Evolutionary conservation across 768 basidiomycete species (phyloP).

Genomic region (Leccinum boreale): DNA sequence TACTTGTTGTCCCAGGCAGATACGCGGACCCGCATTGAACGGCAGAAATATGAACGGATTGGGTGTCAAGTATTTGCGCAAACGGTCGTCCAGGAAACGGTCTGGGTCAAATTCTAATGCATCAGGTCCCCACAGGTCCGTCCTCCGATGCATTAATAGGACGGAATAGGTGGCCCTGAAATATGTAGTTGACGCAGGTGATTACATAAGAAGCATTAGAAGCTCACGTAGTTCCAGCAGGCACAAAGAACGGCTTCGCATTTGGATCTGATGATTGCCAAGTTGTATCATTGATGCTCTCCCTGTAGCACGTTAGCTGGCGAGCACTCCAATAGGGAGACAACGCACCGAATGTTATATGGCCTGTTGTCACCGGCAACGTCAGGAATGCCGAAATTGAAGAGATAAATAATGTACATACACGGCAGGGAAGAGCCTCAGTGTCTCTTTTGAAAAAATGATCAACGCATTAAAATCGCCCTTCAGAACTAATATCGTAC

Average conservation of each 20-base stretch:
- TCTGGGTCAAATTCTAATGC: slow-evolving; percentile 38
- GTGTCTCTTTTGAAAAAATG: slow-evolving; percentile 24
- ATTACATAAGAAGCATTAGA: neutral
- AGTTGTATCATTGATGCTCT: slow-evolving; percentile 22
- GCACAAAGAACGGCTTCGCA: slow-evolving; percentile 30
- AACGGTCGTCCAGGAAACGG: slow-evolving; percentile 38
- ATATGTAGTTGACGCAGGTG: neutral
- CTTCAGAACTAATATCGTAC: neutral
- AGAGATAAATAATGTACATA: neutral
- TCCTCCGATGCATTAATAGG: slow-evolving; percentile 36
- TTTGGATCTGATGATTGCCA: slow-evolving; percentile 21
- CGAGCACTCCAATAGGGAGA: neutral
- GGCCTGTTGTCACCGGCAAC: slow-evolving; percentile 21
- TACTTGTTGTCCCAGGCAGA: slow-evolving; percentile 38
- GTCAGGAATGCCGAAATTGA: neutral
- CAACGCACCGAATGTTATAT: slow-evolving; percentile 29
- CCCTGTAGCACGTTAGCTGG: slow-evolving; percentile 6
- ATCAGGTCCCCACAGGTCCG: slow-evolving; percentile 38
- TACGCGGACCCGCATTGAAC: slow-evolving; percentile 40
- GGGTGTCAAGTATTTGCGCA: slow-evolving; percentile 33
- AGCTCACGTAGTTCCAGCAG: slow-evolving; percentile 21
- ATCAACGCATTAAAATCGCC: neutral
- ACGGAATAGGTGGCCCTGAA: slow-evolving; percentile 27
- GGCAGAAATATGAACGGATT: slow-evolving; percentile 44
- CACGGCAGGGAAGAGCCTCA: slow-evolving; percentile 34